A percentile compares a stretch with the other conserved stretches of the same genome.
Conservation (phyloP, 208 protist genomes). For the Wallacemonas sp. region DNA sequence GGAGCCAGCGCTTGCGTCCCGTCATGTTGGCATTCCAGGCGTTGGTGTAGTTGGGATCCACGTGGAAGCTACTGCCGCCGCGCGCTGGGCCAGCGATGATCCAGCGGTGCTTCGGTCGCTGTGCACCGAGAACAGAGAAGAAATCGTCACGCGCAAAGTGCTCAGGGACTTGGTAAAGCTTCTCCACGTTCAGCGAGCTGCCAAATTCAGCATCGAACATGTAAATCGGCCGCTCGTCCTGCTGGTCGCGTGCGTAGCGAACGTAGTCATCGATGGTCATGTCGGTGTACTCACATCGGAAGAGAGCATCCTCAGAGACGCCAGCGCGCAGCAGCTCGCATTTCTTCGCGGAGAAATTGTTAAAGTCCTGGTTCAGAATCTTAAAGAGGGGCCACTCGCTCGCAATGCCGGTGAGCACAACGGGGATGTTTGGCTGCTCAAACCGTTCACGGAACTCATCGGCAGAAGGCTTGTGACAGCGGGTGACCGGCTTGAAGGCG, state of each 20-base stretch:
- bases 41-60: constrained; percentile 87
- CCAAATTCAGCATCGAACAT: constrained; percentile 90
- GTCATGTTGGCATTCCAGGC: constrained; percentile 90
- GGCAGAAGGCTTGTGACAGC: constrained; percentile 44
- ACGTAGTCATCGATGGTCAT: constrained; percentile 88
- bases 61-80: constrained; percentile 86
- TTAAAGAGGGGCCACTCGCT: constrained; percentile 81
- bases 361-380: constrained; percentile 61
- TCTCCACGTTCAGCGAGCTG: constrained; percentile 41
- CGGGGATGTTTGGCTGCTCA: constrained; percentile 65
- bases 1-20: constrained; percentile 85
- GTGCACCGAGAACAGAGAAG: constrained; percentile 60
- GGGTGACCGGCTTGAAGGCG: constrained; percentile 57
- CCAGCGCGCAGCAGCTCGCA: constrained; percentile 35
- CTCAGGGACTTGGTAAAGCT: constrained; percentile 74
- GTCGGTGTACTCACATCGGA: constrained; percentile 86
- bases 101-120: constrained; percentile 87
- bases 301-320: constrained; percentile 37
- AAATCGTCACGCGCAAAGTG: constrained; percentile 85
- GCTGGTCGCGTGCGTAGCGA: constrained; percentile 68
- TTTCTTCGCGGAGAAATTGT: constrained; percentile 57
- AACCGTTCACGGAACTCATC: constrained; percentile 70
- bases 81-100: constrained; percentile 84
- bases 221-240: constrained; percentile 89
- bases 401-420: constrained; percentile 78